phyloP scores from a whole-genome alignment of 441 rosid species.

The Hura crepitans region DNA sequence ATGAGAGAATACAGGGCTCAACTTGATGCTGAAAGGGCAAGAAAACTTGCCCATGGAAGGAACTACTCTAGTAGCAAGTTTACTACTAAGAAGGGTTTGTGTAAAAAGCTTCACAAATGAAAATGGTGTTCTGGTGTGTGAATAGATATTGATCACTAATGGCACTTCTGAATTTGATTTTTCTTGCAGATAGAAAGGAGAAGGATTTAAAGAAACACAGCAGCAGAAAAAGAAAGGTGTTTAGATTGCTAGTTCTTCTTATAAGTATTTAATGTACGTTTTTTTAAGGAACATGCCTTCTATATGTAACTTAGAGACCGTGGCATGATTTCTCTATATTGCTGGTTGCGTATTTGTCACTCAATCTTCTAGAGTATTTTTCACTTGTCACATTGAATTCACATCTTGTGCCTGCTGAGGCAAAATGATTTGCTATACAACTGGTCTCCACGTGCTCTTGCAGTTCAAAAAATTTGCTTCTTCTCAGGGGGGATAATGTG shows the following conservation, averaged over 20 bases:
- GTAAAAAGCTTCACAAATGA: constrained; percentile 14
- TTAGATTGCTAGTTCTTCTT: constrained; percentile 6
- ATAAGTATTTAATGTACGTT: not conserved
- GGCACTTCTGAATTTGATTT: constrained; percentile 19
- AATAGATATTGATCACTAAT: not conserved
- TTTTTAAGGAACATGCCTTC: constrained; percentile 1
- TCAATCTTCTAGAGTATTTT: not conserved
- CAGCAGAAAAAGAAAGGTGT: constrained; percentile 87
- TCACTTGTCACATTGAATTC: not conserved
- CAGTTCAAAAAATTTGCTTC: not conserved
- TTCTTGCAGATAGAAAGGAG: constrained; percentile 69
- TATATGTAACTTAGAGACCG: not conserved
- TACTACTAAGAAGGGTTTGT: constrained; percentile 48
- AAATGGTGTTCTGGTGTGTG: constrained; percentile 17
- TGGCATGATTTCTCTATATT: not conserved
- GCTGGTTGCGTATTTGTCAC: not conserved
- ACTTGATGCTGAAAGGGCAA: constrained; percentile 93
- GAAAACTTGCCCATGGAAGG: constrained; percentile 85
- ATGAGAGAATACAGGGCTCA: constrained; percentile 98
- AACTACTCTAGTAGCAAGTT: constrained; percentile 67
- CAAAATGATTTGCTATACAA: not conserved
- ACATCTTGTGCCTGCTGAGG: not conserved
- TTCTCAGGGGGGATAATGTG: not conserved
- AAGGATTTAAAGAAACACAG: constrained; percentile 70
- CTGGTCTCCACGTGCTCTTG: not conserved